These are phyloP conservation scores for Cordyceps fumosorosea DNA, from an alignment of 2,329 filamentous ascomycete species.

Conservation along the genomic window DNA sequence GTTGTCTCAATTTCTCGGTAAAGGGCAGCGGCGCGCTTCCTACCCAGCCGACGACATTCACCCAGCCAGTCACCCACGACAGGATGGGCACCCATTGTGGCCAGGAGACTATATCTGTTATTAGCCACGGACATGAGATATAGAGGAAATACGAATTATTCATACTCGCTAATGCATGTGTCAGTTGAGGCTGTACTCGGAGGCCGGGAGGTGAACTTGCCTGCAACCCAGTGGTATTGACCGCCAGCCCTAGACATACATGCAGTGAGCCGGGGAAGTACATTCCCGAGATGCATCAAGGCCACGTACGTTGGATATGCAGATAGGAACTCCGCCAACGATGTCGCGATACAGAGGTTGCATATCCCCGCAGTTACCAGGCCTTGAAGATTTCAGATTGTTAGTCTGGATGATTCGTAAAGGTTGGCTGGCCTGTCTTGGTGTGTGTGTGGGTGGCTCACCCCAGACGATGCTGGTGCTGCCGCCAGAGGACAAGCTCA, in stretches of 20 bases:
- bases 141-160: neutral
- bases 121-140: neutral
- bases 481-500: slow-evolving; percentile 59
- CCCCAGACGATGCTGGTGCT: slow-evolving; percentile 67
- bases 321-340: slow-evolving; percentile 63
- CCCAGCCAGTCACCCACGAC: slow-evolving; percentile 44
- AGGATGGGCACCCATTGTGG: slow-evolving; percentile 21
- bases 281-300: neutral
- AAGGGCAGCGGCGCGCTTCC: neutral
- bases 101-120: slow-evolving; percentile 17
- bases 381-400: slow-evolving; percentile 12
- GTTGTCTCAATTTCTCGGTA: neutral
- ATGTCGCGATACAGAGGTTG: slow-evolving; percentile 47
- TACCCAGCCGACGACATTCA: slow-evolving; percentile 60
- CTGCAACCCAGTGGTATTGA: slow-evolving; percentile 68
- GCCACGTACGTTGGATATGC: slow-evolving; percentile 42
- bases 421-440: too few species aligned
- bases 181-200: slow-evolving; percentile 36
- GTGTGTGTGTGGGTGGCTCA: neutral
- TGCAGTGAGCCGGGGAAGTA: neutral
- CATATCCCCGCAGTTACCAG: slow-evolving; percentile 28
- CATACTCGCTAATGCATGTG: slow-evolving; percentile 11
- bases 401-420: too few species aligned
- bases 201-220: slow-evolving; percentile 41
- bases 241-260: slow-evolving; percentile 37